phyloP scores from a whole-genome alignment of 352 stramenopile species.

The Phytopythium kandeliae region DNA sequence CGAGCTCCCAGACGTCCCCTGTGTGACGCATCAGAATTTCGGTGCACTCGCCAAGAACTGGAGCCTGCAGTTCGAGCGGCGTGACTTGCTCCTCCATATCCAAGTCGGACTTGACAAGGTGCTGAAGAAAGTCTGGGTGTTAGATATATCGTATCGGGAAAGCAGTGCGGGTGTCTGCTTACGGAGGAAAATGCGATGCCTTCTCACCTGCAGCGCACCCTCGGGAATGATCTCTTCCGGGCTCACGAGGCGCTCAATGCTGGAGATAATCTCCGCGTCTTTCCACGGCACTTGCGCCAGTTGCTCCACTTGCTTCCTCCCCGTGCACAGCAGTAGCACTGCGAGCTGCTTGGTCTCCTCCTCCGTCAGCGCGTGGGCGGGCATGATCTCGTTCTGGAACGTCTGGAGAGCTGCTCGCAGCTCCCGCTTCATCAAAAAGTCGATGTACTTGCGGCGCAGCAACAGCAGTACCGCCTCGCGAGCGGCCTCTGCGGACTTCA shows the following conservation, averaged over 20 bases:
- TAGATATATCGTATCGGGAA: neutral
- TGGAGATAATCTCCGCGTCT: conserved; percentile 31
- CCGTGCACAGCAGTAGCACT: conserved; percentile 49
- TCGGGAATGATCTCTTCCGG: conserved; percentile 60
- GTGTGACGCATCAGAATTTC: conserved; percentile 40
- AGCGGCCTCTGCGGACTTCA: conserved; percentile 36
- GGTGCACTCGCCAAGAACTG: conserved; percentile 29
- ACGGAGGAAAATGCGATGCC: neutral
- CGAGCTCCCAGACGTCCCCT: conserved; percentile 58
- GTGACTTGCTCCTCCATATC: conserved; percentile 17
- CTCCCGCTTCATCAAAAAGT: conserved; percentile 34
- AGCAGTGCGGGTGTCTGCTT: no score
- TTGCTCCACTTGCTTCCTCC: conserved; percentile 27
- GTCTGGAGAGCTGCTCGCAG: conserved; percentile 34
- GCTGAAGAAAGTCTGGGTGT: conserved; percentile 13
- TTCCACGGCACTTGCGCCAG: conserved; percentile 34
- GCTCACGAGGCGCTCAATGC: conserved; percentile 54
- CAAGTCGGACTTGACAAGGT: conserved; percentile 24
- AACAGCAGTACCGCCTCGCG: conserved; percentile 44
- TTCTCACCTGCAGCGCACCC: conserved; percentile 40
- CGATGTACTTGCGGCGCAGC: conserved; percentile 65
- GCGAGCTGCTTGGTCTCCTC: conserved; percentile 45
- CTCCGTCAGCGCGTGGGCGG: conserved; percentile 35
- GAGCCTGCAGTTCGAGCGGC: conserved; percentile 7
- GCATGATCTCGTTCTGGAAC: conserved; percentile 67